Percentiles rank a stretch among this genome's conserved stretches.
These are phyloP conservation scores for Corylus avellana DNA, from an alignment of 306 rosid genomes.

Conservation along the genomic window DNA sequence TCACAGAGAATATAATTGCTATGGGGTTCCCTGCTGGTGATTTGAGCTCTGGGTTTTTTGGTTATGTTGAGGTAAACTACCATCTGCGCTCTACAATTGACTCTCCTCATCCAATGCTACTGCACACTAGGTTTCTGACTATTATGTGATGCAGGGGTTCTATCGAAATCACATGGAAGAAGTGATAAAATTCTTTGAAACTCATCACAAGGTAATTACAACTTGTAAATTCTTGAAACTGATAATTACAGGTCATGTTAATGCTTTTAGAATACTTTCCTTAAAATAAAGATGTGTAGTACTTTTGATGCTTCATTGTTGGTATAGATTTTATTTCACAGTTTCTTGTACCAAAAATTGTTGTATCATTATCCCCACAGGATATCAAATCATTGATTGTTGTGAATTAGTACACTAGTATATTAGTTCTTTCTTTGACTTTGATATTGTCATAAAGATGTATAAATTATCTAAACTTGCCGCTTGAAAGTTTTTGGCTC, in stretches of 20 bases:
- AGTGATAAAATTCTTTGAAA: slow-evolving; percentile 95
- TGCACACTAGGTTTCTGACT: slow-evolving; percentile 18
- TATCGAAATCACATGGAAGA: slow-evolving; percentile 99
- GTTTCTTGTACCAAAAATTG: neutral
- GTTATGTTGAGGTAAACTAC: slow-evolving; percentile 85
- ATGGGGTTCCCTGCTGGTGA: slow-evolving; percentile 99
- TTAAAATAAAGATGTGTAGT: neutral
- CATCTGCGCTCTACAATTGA: slow-evolving; percentile 15
- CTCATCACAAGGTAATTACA: slow-evolving; percentile 81
- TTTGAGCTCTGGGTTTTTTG: slow-evolving; percentile 98
- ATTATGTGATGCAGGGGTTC: slow-evolving; percentile 71
- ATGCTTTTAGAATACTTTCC: neutral
- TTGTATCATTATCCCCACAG: neutral
- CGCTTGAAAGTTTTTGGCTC: neutral
- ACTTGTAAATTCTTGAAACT: neutral
- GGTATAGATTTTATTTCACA: neutral
- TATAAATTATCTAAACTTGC: neutral
- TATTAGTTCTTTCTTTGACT: neutral
- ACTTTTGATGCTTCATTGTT: neutral
- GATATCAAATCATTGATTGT: neutral
- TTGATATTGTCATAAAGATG: neutral
- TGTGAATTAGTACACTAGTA: neutral
- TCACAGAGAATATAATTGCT: slow-evolving; percentile 95
- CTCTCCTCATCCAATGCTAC: slow-evolving; percentile 16
- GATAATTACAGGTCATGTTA: neutral